These are phyloP conservation scores for Ophiostoma tasmaniense DNA, from an alignment of 2,329 filamentous ascomycete species.

Conservation along the genomic window DNA sequence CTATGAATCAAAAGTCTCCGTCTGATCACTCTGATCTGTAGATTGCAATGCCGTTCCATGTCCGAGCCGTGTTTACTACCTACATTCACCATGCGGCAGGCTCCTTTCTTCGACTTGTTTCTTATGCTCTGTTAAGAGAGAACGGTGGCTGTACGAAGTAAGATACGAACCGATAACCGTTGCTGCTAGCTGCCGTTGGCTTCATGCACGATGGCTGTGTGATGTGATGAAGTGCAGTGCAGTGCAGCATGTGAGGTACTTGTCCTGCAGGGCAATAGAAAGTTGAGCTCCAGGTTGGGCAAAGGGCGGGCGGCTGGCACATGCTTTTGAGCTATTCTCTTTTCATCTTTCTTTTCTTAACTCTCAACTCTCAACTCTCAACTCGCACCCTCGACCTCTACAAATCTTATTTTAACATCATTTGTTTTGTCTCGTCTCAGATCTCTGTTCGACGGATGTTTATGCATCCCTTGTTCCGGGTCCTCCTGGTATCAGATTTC, in stretches of 20 bases:
- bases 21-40: neutral
- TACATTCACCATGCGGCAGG: neutral
- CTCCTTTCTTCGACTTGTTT: neutral
- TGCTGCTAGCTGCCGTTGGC: neutral
- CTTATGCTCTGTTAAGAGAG: neutral
- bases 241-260: neutral
- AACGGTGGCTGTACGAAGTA: neutral
- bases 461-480: neutral
- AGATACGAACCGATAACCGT: neutral
- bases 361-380: too few relatives aligned
- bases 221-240: neutral
- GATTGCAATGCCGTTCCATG: neutral
- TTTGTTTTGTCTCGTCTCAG: neutral
- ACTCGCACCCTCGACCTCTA: neutral
- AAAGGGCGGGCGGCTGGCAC: neutral
- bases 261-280: neutral
- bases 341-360: neutral
- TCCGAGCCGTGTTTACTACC: neutral
- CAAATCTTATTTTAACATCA: neutral
- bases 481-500: neutral
- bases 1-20: neutral
- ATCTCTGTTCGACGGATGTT: neutral
- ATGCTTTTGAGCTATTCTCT: neutral
- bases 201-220: neutral
- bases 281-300: too few relatives aligned